Evolutionary conservation across 2,329 filamentous ascomycete species (phyloP).

Genomic region (Paradendryphiella salina): DNA sequence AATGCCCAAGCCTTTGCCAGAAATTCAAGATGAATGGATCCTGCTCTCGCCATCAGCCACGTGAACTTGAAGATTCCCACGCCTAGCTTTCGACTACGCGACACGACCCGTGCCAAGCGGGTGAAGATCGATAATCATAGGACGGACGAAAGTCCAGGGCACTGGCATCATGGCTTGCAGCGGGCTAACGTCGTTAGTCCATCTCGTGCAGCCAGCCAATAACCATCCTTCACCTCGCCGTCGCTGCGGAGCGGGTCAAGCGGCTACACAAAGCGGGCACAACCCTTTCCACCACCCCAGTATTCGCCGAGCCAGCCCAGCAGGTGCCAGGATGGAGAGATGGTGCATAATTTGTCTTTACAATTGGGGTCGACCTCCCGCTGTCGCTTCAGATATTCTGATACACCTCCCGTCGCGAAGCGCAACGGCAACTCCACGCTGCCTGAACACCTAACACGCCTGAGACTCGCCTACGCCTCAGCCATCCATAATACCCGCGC

Average conservation of each 20-base stretch:
- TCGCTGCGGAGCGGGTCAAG: slow-evolving; percentile 23
- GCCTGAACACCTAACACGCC: slow-evolving; percentile 39
- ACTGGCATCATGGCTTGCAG: slow-evolving; percentile 24
- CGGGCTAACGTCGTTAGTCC: slow-evolving; percentile 20
- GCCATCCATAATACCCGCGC: slow-evolving; percentile 24
- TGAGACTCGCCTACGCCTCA: slow-evolving; percentile 43
- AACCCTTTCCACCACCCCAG: slow-evolving; percentile 14
- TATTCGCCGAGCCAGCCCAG: slow-evolving; percentile 7
- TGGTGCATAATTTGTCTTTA: slow-evolving; percentile 42
- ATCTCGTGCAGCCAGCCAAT: slow-evolving; percentile 30
- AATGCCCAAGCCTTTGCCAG: too few relatives aligned
- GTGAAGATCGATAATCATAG: slow-evolving; percentile 20
- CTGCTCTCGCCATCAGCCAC: slow-evolving; percentile 20
- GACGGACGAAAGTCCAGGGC: slow-evolving; percentile 17
- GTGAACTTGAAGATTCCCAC: slow-evolving; percentile 21
- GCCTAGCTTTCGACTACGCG: slow-evolving; percentile 11
- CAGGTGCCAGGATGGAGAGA: slow-evolving; percentile 1
- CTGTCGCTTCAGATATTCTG: slow-evolving; percentile 35
- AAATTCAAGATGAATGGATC: too few relatives aligned
- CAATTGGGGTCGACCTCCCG: slow-evolving; percentile 37
- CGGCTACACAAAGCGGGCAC: slow-evolving; percentile 27
- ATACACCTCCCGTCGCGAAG: slow-evolving; percentile 44
- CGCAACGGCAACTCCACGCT: slow-evolving; percentile 25
- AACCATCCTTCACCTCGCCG: background rate
- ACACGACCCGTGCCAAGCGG: slow-evolving; percentile 21